Evolutionary conservation across 208 protist genomes (phyloP).

Genomic region (Trypanosoma brucei): DNA sequence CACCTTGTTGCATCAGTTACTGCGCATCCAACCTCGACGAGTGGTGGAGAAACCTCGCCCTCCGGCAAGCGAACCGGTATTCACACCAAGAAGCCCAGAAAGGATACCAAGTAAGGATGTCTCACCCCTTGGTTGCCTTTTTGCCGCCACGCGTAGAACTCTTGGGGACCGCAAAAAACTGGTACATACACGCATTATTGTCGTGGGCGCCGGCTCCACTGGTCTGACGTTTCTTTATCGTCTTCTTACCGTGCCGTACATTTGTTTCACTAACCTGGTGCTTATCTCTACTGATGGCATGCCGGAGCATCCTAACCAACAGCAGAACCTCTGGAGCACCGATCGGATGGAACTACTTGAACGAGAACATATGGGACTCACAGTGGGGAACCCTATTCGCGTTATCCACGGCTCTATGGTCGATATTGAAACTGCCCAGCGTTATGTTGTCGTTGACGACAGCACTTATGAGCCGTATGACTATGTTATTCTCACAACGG

Average conservation of each 20-base stretch:
- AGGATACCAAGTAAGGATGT: slow-evolving; percentile 12
- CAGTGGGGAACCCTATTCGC: slow-evolving; percentile 50
- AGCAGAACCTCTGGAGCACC: slow-evolving; percentile 43
- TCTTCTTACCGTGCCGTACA: slow-evolving; percentile 71
- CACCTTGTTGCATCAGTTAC: slow-evolving; percentile 41
- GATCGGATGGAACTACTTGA: slow-evolving; percentile 79
- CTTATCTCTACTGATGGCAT: slow-evolving; percentile 85
- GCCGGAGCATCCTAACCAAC: slow-evolving; percentile 68
- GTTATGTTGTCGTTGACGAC: slow-evolving; percentile 80
- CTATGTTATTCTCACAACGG: slow-evolving; percentile 82
- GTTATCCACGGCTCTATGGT: slow-evolving; percentile 72
- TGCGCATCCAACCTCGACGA: slow-evolving; percentile 53
- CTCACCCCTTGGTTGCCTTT: slow-evolving; percentile 47
- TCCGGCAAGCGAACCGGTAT: neutral
- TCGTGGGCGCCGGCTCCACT: slow-evolving; percentile 82
- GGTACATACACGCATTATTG: slow-evolving; percentile 75
- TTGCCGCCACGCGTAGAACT: slow-evolving; percentile 62
- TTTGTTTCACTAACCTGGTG: slow-evolving; percentile 82
- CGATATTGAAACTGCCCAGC: slow-evolving; percentile 81
- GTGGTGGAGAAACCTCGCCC: slow-evolving; percentile 45
- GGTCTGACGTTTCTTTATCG: slow-evolving; percentile 74
- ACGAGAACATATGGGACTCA: slow-evolving; percentile 70
- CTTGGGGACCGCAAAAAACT: slow-evolving; percentile 77
- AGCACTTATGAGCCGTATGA: slow-evolving; percentile 87
- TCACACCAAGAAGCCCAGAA: neutral